Evolutionary conservation across 106 monocot genomes (phyloP).

Genomic region (Acorus calamus): DNA sequence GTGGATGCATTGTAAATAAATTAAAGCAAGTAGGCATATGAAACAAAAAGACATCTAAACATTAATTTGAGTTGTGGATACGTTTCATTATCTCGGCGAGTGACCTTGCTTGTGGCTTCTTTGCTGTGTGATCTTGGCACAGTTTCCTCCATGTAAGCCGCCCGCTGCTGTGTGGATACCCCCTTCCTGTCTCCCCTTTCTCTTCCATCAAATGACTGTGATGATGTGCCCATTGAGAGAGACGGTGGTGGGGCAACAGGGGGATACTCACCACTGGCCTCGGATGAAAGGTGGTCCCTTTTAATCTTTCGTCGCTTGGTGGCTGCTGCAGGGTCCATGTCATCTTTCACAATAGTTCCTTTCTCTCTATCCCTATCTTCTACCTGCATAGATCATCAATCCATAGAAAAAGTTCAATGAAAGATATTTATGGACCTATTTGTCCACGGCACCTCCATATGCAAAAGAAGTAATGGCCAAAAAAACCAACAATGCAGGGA

Average conservation of each 20-base stretch:
- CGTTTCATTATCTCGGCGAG: conserved; percentile 69
- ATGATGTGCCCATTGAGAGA: conserved; percentile 12
- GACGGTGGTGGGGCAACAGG: conserved; percentile 28
- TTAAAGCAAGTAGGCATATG: neutral
- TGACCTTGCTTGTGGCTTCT: conserved; percentile 56
- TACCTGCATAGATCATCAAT: conserved; percentile 23
- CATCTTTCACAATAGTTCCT: conserved; percentile 57
- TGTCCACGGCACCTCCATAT: too few species aligned
- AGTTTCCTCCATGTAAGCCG: conserved; percentile 55
- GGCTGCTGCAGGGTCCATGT: conserved; percentile 39
- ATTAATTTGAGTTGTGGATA: conserved; percentile 40
- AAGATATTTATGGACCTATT: neutral
- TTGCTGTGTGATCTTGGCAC: conserved; percentile 57
- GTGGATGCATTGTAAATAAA: neutral
- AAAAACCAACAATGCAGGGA: too few species aligned
- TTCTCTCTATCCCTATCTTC: conserved; percentile 96
- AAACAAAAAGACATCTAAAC: neutral
- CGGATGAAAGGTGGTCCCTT: conserved; percentile 40
- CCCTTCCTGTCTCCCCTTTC: conserved; percentile 68
- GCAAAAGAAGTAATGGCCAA: too few species aligned
- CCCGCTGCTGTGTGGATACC: conserved; percentile 36
- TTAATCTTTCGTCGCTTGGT: conserved; percentile 78
- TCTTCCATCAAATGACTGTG: conserved; percentile 57
- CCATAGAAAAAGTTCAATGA: neutral
- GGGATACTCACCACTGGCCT: conserved; percentile 57